A percentile compares a stretch with the other conserved stretches of the same genome.
Evolutionary conservation across 192 early-diverging fungal species (phyloP).

Genomic region (Backusella tuberculispora): DNA sequence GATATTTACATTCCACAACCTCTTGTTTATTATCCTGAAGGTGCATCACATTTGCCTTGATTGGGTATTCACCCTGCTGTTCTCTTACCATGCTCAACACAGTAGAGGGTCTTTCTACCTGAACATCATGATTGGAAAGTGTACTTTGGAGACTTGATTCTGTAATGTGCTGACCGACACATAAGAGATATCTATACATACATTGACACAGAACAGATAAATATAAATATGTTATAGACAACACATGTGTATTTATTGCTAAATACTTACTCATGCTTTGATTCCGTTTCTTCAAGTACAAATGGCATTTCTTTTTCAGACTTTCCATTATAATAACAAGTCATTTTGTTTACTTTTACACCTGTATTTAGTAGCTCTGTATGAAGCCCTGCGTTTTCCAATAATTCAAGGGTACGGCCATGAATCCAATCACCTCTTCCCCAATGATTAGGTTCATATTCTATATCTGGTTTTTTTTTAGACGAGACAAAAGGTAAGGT

Average conservation of each 20-base stretch:
- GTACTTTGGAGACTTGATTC: conserved; percentile 30
- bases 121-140: conserved; percentile 30
- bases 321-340: conserved; percentile 27
- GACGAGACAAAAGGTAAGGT: too few species aligned
- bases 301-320: conserved; percentile 18
- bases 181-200: conserved; percentile 26
- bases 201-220: neutral
- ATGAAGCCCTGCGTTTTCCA: conserved; percentile 26
- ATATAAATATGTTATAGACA: neutral
- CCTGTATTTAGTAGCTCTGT: conserved; percentile 33
- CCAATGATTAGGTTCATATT: conserved; percentile 39
- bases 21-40: conserved; percentile 14
- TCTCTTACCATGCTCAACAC: conserved; percentile 26
- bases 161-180: conserved; percentile 45
- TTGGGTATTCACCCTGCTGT: conserved; percentile 15
- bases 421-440: conserved; percentile 40
- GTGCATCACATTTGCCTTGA: conserved; percentile 29
- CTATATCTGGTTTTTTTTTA: conserved; percentile 37
- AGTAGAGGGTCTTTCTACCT: conserved; percentile 33
- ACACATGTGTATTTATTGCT: neutral
- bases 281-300: conserved; percentile 30
- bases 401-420: conserved; percentile 36
- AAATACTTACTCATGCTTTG: conserved; percentile 34
- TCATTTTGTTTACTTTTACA: conserved; percentile 27
- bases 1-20: conserved; percentile 31